Conservation (phyloP, 331 rosid species). For the Prunus yedoensis region DNA sequence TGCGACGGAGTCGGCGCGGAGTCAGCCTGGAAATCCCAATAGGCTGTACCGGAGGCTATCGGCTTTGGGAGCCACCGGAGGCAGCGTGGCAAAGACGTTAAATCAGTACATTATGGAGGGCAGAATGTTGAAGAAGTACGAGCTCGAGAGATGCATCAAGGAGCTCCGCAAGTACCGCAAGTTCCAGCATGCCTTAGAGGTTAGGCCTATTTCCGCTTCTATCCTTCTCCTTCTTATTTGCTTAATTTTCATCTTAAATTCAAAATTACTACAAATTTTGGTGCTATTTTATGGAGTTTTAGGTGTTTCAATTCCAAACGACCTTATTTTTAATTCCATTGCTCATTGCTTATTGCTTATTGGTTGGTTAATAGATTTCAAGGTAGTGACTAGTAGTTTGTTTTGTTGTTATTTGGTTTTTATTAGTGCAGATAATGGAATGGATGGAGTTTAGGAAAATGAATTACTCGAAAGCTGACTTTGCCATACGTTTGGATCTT, state of each 20-base stretch:
- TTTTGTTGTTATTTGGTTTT: neutral
- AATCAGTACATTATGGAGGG: conserved; percentile 62
- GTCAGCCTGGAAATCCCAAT: conserved; percentile 3
- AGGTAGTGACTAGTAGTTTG: neutral
- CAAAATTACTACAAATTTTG: neutral
- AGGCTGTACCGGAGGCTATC: conserved; percentile 58
- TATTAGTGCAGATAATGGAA: conserved; percentile 61
- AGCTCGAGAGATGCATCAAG: conserved; percentile 43
- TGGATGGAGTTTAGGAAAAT: conserved; percentile 77
- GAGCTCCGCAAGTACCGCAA: conserved; percentile 60
- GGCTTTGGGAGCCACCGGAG: conserved; percentile 52
- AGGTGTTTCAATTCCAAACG: neutral
- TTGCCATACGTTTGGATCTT: conserved; percentile 64
- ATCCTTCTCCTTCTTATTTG: neutral
- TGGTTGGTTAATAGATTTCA: neutral
- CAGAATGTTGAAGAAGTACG: conserved; percentile 37
- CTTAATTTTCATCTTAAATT: neutral
- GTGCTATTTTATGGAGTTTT: neutral
- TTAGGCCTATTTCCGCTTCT: conserved; percentile 10
- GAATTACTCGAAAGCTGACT: conserved; percentile 41
- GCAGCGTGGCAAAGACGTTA: conserved; percentile 53
- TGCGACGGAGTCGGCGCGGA: conserved; percentile 2
- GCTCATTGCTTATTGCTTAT: neutral
- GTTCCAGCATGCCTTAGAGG: conserved; percentile 71
- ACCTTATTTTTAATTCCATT: neutral